Percentiles rank a stretch among this genome's conserved stretches.
phyloP scores from a whole-genome alignment of 2,329 filamentous ascomycete genomes.

The Alternaria metachromatica region DNA sequence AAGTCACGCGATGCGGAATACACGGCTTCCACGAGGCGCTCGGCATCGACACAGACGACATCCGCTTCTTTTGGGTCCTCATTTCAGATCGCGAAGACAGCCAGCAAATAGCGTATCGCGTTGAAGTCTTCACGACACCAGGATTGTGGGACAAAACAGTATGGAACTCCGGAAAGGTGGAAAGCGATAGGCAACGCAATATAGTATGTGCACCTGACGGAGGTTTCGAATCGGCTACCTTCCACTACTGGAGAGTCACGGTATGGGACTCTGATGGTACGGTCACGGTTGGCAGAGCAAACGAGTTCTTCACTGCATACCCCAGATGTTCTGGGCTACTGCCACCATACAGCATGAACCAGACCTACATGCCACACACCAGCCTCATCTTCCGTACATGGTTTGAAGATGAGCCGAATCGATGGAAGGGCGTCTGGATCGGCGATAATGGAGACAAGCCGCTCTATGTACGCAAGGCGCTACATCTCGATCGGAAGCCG shows the following conservation, averaged over 20 bases:
- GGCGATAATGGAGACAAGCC: conserved; percentile 52
- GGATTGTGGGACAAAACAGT: not conserved
- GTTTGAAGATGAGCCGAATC: conserved; percentile 51
- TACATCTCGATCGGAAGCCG: conserved; percentile 40
- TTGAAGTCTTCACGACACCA: not conserved
- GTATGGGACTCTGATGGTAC: conserved; percentile 47
- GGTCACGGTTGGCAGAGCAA: conserved; percentile 28
- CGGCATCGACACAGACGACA: conserved; percentile 49
- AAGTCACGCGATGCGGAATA: conserved; percentile 46
- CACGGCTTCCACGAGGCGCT: conserved; percentile 50
- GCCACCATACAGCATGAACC: conserved; percentile 53
- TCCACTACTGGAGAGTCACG: conserved; percentile 49
- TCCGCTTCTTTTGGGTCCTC: conserved; percentile 48
- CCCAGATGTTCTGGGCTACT: conserved; percentile 43
- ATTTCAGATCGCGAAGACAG: conserved; percentile 38
- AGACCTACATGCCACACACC: conserved; percentile 53
- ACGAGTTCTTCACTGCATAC: conserved; percentile 52
- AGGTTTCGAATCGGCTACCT: conserved; percentile 47
- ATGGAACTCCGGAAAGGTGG: conserved; percentile 12
- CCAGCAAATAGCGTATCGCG: conserved; percentile 31
- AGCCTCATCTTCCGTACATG: conserved; percentile 53
- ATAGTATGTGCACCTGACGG: conserved; percentile 35
- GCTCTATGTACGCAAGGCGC: conserved; percentile 48
- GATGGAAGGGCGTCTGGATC: conserved; percentile 53
- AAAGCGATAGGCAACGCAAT: conserved; percentile 33